phyloP scores from a whole-genome alignment of 1,284 basidiomycete species.

The Apiotrichum domesticum region DNA sequence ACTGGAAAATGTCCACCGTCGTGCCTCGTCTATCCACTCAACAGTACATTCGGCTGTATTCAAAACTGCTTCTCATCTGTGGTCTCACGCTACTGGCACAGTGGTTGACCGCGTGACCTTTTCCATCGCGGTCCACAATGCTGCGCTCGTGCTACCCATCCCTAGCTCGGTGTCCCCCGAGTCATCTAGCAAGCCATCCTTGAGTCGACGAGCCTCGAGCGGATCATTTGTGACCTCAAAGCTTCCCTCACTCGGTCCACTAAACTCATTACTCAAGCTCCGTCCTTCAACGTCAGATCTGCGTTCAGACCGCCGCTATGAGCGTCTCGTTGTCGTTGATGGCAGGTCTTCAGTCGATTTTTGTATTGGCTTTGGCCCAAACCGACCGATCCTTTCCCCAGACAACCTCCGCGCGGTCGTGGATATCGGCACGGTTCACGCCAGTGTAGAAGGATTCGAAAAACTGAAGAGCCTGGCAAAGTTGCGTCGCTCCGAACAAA shows the following conservation, averaged over 20 bases:
- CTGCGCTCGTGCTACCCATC: constrained; percentile 27
- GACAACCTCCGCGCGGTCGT: constrained; percentile 30
- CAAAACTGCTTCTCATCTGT: constrained; percentile 25
- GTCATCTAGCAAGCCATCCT: constrained; percentile 1
- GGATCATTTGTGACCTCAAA: background rate
- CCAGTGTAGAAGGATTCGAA: constrained; percentile 25
- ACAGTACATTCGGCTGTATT: constrained; percentile 19
- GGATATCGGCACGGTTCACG: constrained; percentile 23
- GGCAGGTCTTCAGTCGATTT: constrained; percentile 17
- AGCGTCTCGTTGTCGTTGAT: constrained; percentile 22
- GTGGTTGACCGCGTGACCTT: constrained; percentile 33
- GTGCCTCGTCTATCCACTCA: constrained; percentile 18
- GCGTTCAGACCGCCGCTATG: constrained; percentile 14
- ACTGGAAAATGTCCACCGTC: constrained; percentile 6
- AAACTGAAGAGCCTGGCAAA: constrained; percentile 20
- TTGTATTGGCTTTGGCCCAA: constrained; percentile 34
- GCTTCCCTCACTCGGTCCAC: background rate
- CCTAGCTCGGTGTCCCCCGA: background rate
- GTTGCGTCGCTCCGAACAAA: background rate
- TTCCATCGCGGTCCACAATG: constrained; percentile 19
- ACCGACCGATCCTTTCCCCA: constrained; percentile 29
- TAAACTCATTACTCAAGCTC: constrained; percentile 4
- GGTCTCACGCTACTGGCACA: constrained; percentile 33
- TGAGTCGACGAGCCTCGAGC: background rate
- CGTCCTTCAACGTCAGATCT: background rate